A percentile compares a stretch with the other conserved stretches of the same genome.
Evolutionary conservation across 768 basidiomycete species (phyloP).

Genomic region (Calocybe indica): DNA sequence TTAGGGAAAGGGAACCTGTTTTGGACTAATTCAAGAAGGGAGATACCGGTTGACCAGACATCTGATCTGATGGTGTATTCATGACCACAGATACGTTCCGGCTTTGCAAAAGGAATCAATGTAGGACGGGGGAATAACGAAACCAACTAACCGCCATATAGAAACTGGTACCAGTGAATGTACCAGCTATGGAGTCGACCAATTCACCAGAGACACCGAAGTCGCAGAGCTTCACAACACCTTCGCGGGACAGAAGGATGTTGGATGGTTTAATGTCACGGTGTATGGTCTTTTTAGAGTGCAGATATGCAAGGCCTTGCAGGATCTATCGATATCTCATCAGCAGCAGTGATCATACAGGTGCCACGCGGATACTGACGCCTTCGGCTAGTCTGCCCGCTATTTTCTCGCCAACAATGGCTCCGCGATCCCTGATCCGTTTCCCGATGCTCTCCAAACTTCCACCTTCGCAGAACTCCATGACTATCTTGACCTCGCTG

Average conservation of each 20-base stretch:
- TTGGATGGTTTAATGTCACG: conserved; percentile 95
- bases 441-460: conserved; percentile 87
- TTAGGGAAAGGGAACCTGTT: conserved; percentile 94
- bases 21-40: conserved; percentile 87
- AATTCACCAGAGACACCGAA: conserved; percentile 98
- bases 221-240: conserved; percentile 88
- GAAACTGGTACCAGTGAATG: conserved; percentile 95
- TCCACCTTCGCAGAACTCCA: conserved; percentile 87
- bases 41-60: conserved; percentile 97
- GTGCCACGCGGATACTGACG: conserved; percentile 36
- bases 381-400: conserved; percentile 92
- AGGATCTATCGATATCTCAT: conserved; percentile 46
- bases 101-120: conserved; percentile 37
- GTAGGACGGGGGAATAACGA: neutral
- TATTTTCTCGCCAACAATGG: conserved; percentile 79
- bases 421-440: conserved; percentile 73
- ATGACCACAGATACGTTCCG: conserved; percentile 89
- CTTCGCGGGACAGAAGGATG: conserved; percentile 83
- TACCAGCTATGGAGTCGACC: conserved; percentile 85
- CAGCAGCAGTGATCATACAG: neutral
- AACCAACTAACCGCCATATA: conserved; percentile 90
- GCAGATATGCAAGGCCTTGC: conserved; percentile 90
- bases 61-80: conserved; percentile 94
- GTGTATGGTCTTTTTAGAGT: conserved; percentile 89
- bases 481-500: conserved; percentile 92